These are phyloP conservation scores for Hyaloperonospora brassicae DNA, from an alignment of 352 stramenopile genomes.

Conservation along the genomic window DNA sequence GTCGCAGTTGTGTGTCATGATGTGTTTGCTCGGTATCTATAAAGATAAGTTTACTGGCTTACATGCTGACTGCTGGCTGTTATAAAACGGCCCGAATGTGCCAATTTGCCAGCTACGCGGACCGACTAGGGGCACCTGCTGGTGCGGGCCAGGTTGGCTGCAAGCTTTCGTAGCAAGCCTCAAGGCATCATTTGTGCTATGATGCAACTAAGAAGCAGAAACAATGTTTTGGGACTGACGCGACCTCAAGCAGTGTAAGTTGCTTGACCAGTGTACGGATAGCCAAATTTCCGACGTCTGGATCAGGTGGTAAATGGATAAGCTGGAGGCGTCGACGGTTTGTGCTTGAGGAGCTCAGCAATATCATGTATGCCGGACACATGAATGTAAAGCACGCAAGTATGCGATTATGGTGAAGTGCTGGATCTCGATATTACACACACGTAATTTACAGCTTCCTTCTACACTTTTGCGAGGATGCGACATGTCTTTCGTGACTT, in stretches of 20 bases:
- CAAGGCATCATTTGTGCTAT: conserved; percentile 71
- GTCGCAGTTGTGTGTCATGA: too few relatives aligned
- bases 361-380: too few relatives aligned
- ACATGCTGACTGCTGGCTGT: too few relatives aligned
- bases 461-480: too few relatives aligned
- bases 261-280: conserved; percentile 51
- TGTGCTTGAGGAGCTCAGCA: conserved; percentile 66
- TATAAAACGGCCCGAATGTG: conserved; percentile 12
- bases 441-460: too few relatives aligned
- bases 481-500: too few relatives aligned
- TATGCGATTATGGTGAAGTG: conserved; percentile 8
- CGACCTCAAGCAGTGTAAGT: conserved; percentile 48
- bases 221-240: conserved; percentile 35
- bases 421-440: too few relatives aligned
- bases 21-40: too few relatives aligned
- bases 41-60: too few relatives aligned
- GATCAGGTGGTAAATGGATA: conserved; percentile 52
- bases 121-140: conserved; percentile 29
- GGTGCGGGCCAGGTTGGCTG: conserved; percentile 70
- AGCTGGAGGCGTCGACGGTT: too few relatives aligned
- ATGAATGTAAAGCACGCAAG: conserved; percentile 31
- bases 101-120: too few relatives aligned
- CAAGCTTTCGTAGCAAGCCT: conserved; percentile 41
- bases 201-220: conserved; percentile 53
- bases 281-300: conserved; percentile 72